phyloP scores from a whole-genome alignment of 169 alveolate species.

The Eimeria nieschulzi region DNA sequence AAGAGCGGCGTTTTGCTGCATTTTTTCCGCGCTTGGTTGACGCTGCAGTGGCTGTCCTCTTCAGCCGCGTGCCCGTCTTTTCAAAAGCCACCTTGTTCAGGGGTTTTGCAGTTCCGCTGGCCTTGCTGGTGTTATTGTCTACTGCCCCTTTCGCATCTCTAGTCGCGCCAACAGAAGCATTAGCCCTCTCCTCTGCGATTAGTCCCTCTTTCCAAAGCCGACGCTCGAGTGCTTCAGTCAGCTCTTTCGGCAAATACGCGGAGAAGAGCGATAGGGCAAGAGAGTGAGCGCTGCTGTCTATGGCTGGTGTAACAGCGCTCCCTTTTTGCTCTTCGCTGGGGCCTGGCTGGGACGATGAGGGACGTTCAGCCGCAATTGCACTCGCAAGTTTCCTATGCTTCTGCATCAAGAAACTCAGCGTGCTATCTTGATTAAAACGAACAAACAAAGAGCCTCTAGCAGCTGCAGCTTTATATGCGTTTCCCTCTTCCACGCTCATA shows the following conservation, averaged over 20 bases:
- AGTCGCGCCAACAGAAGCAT: not conserved
- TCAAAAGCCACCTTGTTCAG: not conserved
- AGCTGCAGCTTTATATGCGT: not conserved
- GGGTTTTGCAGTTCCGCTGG: conserved; percentile 9
- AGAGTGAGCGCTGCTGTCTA: conserved; percentile 18
- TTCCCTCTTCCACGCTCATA: not conserved
- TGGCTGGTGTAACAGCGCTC: not conserved
- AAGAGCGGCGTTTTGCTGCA: not conserved
- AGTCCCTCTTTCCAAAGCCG: conserved; percentile 32
- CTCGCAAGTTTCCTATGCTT: conserved; percentile 2
- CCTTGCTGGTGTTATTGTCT: conserved; percentile 3
- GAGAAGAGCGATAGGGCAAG: conserved; percentile 35
- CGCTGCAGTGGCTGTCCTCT: conserved; percentile 32
- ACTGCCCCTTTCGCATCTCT: not conserved
- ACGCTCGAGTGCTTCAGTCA: conserved; percentile 18
- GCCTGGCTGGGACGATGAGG: not conserved
- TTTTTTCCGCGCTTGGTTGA: not conserved
- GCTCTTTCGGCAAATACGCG: not conserved
- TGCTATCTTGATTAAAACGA: not conserved
- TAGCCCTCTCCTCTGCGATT: not conserved
- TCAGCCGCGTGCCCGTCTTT: conserved; percentile 30
- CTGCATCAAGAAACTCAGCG: not conserved
- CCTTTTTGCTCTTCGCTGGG: not conserved
- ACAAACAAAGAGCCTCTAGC: not conserved
- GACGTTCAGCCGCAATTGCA: not conserved